A percentile compares a stretch with the other conserved stretches of the same genome.
Evolutionary conservation across 306 rosid species (phyloP).

Genomic region (Coriaria nepalensis): DNA sequence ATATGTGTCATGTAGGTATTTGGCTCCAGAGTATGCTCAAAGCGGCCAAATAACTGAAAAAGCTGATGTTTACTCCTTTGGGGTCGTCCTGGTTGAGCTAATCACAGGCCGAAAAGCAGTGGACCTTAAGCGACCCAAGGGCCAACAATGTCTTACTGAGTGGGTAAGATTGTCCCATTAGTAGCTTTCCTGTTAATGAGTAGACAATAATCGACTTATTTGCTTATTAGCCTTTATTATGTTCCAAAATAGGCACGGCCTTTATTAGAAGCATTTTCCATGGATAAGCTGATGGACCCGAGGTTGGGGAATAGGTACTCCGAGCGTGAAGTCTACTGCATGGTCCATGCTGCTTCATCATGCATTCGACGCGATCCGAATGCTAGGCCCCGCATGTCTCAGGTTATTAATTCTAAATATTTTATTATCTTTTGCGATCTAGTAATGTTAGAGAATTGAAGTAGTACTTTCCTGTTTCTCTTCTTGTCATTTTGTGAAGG

Average conservation of each 20-base stretch:
- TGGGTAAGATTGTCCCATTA: slow-evolving; percentile 43
- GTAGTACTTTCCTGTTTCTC: too few species aligned
- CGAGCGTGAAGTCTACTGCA: slow-evolving; percentile 77
- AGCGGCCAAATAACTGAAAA: slow-evolving; percentile 98
- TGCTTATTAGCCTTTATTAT: not conserved
- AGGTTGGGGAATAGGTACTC: slow-evolving; percentile 52
- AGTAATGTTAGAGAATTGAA: too few species aligned
- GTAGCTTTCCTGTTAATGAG: too few species aligned
- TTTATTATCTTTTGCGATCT: not conserved
- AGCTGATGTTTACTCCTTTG: slow-evolving; percentile 95
- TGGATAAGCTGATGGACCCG: slow-evolving; percentile 81
- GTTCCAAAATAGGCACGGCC: slow-evolving; percentile 68
- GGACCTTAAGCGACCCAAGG: slow-evolving; percentile 83
- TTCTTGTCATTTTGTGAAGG: slow-evolving; percentile 22
- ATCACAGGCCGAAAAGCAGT: slow-evolving; percentile 94
- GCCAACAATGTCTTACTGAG: slow-evolving; percentile 95
- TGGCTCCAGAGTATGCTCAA: slow-evolving; percentile 98
- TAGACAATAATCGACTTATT: too few species aligned
- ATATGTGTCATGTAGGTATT: slow-evolving; percentile 40
- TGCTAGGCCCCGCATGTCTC: slow-evolving; percentile 91
- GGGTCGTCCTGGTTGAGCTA: slow-evolving; percentile 92
- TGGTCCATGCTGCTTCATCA: slow-evolving; percentile 81
- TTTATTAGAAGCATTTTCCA: slow-evolving; percentile 57
- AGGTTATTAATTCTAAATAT: slow-evolving; percentile 28
- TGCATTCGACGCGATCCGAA: slow-evolving; percentile 92